These are phyloP conservation scores for Serendipita sp. DNA, from an alignment of 768 basidiomycete genomes.

Conservation along the genomic window DNA sequence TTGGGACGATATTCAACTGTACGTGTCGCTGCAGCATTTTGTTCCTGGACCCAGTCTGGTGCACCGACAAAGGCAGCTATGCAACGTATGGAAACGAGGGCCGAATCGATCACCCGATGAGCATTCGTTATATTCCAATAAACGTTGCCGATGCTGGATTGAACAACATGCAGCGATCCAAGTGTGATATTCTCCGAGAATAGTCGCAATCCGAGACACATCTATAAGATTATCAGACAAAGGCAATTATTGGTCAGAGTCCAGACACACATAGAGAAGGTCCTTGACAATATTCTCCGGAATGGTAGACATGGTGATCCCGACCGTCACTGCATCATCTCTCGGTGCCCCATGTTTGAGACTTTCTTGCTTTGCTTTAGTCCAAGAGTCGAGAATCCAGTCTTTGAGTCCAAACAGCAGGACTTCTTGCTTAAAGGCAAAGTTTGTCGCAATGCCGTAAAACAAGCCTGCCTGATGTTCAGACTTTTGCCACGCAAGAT, in stretches of 20 bases:
- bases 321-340: conserved; percentile 6
- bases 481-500: neutral
- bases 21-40: neutral
- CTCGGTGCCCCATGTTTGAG: neutral
- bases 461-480: neutral
- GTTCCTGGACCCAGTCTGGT: neutral
- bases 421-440: conserved; percentile 11
- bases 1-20: conserved; percentile 1
- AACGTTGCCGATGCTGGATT: conserved; percentile 4
- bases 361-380: neutral
- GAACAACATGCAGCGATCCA: conserved; percentile 3
- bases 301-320: neutral
- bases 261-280: neutral
- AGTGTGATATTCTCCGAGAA: conserved; percentile 1
- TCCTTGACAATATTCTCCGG: conserved; percentile 2
- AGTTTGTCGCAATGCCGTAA: neutral
- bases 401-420: conserved; percentile 18
- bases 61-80: neutral
- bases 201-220: neutral
- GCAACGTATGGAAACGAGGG: neutral
- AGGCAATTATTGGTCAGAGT: no score
- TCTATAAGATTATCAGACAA: neutral
- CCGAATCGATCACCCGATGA: neutral
- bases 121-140: neutral
- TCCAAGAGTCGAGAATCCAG: conserved; percentile 19